Evolutionary conservation across 208 protist species (phyloP).

Genomic region (Acanthamoeba triangularis): DNA sequence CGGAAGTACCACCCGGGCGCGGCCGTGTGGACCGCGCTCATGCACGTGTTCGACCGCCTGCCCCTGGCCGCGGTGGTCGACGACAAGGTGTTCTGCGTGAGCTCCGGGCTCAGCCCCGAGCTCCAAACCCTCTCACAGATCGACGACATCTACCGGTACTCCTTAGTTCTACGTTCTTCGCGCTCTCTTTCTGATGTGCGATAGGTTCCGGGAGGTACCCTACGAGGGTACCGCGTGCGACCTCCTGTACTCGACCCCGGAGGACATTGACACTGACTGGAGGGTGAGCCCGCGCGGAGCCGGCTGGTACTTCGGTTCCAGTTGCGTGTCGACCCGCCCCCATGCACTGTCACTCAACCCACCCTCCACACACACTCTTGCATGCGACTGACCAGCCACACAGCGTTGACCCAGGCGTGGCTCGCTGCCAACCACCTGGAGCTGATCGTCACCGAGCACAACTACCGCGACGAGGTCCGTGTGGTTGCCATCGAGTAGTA

Average conservation of each 20-base stretch:
- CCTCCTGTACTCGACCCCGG: conserved; percentile 95
- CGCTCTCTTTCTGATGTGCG: not conserved
- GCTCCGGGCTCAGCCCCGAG: conserved; percentile 92
- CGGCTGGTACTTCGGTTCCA: conserved; percentile 95
- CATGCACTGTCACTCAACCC: too few relatives aligned
- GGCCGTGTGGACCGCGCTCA: conserved; percentile 93
- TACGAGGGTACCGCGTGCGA: conserved; percentile 95
- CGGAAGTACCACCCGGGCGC: conserved; percentile 94
- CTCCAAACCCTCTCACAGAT: conserved; percentile 72
- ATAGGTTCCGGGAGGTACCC: conserved; percentile 93
- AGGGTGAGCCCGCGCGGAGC: conserved; percentile 93
- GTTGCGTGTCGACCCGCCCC: too few relatives aligned
- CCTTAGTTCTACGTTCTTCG: not conserved
- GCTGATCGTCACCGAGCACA: not conserved
- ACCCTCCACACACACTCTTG: too few relatives aligned
- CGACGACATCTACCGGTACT: not conserved
- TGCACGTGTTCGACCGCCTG: conserved; percentile 94
- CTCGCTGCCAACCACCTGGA: not conserved
- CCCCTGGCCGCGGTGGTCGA: conserved; percentile 96
- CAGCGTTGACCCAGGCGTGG: not conserved
- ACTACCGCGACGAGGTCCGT: not conserved
- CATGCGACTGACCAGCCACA: not conserved
- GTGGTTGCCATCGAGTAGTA: too few relatives aligned
- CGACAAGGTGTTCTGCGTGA: conserved; percentile 95
- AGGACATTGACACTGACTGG: conserved; percentile 90